Base-by-base conservation (phyloP, 2,329 filamentous ascomycete species). In the Tricladium varicosporioides region DNA sequence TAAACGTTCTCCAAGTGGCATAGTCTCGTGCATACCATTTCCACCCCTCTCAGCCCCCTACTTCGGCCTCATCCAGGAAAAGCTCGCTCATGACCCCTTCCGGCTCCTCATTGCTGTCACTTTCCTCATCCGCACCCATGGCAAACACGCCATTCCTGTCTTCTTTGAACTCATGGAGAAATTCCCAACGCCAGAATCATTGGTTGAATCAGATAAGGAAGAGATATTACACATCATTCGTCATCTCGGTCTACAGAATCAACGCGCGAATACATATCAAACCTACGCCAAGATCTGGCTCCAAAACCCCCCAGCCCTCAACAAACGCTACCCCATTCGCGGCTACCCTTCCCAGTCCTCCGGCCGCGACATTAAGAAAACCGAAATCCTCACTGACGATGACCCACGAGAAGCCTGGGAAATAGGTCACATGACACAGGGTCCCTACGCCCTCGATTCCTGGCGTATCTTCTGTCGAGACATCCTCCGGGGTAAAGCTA, bases 401-500 rank as follows among this genome's bases (percentile, higher is more conserved):
- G 69, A 71, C 55, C 40, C 58, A 5, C 59, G 67, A 7, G 59
- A 51, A 8, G 69, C 82, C 0, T 95, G 91, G 86, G 92, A 97
- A 68, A 88, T 96, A 58, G 91, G 88, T 0, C 90, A 96, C 71
- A 76, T 97, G 56, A 92, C 91, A 0, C 86, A 90, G 53, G 90
- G 92, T 14, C 79, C 84, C 1, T 97, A 97, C 71, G 89, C 91
- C 0, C 77, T 93, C 49, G 92, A 97, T 72, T 92, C 88, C 68
- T 97, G 91, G 89, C 84, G 92, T 2, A 96, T 97, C 61, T 97
- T 97, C 72, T 96, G 91, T 70, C 84, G 92, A 1, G 92, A 97
- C 70, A 78, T 80, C 32, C 72, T 96, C 19, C 81, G 92, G 7
- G 87, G 85, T 0, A 72, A 85, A 15, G 84, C 87, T 1, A 70